Evolutionary conservation across 2,329 filamentous ascomycete species (phyloP).

Genomic region (Macrophomina pseudophaseolina): DNA sequence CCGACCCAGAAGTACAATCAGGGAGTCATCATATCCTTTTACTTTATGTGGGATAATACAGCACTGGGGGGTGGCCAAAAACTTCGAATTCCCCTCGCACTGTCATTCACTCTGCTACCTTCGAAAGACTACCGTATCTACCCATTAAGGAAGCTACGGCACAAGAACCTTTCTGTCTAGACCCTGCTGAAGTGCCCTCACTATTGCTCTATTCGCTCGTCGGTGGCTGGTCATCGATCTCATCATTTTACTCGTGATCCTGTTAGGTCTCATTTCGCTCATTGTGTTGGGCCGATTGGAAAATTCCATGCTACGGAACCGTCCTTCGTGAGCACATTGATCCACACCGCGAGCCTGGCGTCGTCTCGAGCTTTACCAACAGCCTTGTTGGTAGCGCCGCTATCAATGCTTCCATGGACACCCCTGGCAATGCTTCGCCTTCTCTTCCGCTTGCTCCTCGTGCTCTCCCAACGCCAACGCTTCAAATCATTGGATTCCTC

Average conservation of each 20-base stretch:
- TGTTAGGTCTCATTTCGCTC: background rate
- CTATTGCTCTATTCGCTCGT: too few species aligned
- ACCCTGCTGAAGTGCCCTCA: background rate
- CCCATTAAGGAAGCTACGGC: background rate
- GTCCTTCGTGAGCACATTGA: constrained; percentile 66
- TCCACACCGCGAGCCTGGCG: constrained; percentile 70
- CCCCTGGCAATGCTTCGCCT: constrained; percentile 30
- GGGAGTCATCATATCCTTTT: too few species aligned
- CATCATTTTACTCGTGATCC: background rate
- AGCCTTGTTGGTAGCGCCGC: constrained; percentile 33
- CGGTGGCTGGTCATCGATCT: too few species aligned
- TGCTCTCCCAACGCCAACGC: constrained; percentile 65
- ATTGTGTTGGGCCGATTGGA: background rate
- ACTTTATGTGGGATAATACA: too few species aligned
- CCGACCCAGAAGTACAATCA: too few species aligned
- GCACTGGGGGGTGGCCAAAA: too few species aligned
- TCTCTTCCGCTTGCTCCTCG: constrained; percentile 1
- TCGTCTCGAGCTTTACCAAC: constrained; percentile 36
- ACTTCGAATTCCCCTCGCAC: too few species aligned
- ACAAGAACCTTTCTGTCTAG: background rate
- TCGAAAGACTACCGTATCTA: background rate
- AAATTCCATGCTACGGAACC: constrained; percentile 57
- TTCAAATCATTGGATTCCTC: constrained; percentile 42
- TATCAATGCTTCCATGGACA: constrained; percentile 32
- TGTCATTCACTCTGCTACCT: background rate